Evolutionary conservation across 169 alveolate genomes (phyloP).

Genomic region (Eimeria tenella): DNA sequence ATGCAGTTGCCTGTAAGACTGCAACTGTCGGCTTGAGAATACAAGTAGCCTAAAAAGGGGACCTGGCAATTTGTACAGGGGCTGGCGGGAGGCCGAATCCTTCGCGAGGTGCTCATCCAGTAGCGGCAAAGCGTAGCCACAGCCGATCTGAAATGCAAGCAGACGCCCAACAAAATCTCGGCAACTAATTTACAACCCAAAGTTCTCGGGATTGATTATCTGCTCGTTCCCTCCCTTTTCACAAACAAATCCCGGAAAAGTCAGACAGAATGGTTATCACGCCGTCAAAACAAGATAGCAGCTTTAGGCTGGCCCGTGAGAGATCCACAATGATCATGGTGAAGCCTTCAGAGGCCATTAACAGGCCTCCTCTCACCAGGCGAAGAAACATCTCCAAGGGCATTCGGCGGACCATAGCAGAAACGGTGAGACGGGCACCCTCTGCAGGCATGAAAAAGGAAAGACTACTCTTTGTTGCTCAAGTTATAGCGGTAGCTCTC

Average conservation of each 20-base stretch:
- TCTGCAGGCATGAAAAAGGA: slow-evolving; percentile 7
- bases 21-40: slow-evolving; percentile 75
- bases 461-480: not conserved
- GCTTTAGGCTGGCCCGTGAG: not conserved
- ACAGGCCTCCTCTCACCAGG: slow-evolving; percentile 1
- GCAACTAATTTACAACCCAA: not conserved
- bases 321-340: not conserved
- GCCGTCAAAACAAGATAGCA: not conserved
- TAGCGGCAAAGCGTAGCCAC: slow-evolving; percentile 64
- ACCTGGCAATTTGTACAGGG: slow-evolving; percentile 61
- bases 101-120: slow-evolving; percentile 71
- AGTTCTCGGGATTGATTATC: not conserved
- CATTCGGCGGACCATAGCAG: slow-evolving; percentile 58
- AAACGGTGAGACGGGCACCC: not conserved
- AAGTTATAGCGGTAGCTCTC: not conserved
- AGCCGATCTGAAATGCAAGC: slow-evolving; percentile 57
- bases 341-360: not conserved
- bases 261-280: too few relatives aligned
- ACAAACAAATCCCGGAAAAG: too few relatives aligned
- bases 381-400: slow-evolving; percentile 47
- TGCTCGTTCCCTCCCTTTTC: not conserved
- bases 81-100: slow-evolving; percentile 58
- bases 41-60: slow-evolving; percentile 58
- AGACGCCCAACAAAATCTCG: not conserved
- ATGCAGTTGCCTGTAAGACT: slow-evolving; percentile 54